Conservation (phyloP, 176 grass and related monocot genomes). For the Juncus inflexus region DNA sequence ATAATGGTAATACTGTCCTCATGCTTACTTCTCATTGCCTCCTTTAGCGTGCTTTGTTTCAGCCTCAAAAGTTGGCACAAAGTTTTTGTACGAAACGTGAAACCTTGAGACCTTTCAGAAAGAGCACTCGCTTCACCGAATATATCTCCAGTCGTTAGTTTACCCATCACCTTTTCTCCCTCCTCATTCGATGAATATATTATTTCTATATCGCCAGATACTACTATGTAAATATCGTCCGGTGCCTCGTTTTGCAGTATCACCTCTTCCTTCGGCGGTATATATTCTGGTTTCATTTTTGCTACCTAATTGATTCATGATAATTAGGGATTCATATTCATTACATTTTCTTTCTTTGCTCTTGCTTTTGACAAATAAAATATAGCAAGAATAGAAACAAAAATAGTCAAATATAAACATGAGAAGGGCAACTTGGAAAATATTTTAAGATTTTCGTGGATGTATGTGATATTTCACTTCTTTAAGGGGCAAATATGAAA, state of each 20-base stretch:
- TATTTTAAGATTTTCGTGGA: no score
- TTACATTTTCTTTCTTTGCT: neutral
- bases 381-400: neutral
- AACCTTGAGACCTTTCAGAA: slow-evolving; percentile 50
- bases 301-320: slow-evolving; percentile 34
- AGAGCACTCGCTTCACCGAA: slow-evolving; percentile 86
- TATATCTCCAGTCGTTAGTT: slow-evolving; percentile 42
- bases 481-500: no score
- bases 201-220: slow-evolving; percentile 74
- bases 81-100: slow-evolving; percentile 75
- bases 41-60: slow-evolving; percentile 74
- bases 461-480: no score
- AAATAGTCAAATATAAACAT: no score
- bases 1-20: slow-evolving; percentile 76
- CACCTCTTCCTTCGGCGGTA: slow-evolving; percentile 84
- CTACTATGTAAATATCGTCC: slow-evolving; percentile 68
- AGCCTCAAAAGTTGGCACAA: slow-evolving; percentile 79
- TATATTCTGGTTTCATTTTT: slow-evolving; percentile 84
- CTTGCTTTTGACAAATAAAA: neutral
- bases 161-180: slow-evolving; percentile 37
- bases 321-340: neutral
- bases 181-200: slow-evolving; percentile 29
- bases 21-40: slow-evolving; percentile 72
- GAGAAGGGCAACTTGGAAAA: no score
- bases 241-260: slow-evolving; percentile 85